A percentile compares a stretch with the other conserved stretches of the same genome.
Evolutionary conservation across 352 stramenopile genomes (phyloP).

Genomic region (Phytophthora pisi): DNA sequence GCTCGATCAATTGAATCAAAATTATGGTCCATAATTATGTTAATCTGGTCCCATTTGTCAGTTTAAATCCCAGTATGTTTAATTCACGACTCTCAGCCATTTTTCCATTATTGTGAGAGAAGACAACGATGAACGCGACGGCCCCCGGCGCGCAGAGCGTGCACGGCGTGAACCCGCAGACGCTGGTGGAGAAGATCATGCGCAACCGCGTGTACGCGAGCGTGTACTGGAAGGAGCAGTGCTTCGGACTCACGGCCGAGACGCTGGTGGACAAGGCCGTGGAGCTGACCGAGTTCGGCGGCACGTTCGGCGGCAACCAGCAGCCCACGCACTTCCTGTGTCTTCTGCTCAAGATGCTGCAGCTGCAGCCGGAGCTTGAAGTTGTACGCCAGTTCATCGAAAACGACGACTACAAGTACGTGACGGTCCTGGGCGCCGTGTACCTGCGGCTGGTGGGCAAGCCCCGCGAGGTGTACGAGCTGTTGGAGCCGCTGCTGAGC

Average conservation of each 20-base stretch:
- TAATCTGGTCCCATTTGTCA: too few relatives aligned
- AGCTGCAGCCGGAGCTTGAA: conserved; percentile 96
- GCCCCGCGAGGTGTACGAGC: conserved; percentile 91
- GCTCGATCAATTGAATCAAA: too few relatives aligned
- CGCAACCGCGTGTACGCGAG: conserved; percentile 96
- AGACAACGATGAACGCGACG: conserved; percentile 84
- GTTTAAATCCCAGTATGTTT: too few relatives aligned
- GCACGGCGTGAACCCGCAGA: conserved; percentile 97
- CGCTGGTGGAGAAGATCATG: conserved; percentile 99
- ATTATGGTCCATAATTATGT: too few relatives aligned
- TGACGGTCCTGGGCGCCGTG: conserved; percentile 95
- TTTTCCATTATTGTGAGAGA: neutral
- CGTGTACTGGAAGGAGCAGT: conserved; percentile 98
- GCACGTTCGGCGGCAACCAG: conserved; percentile 94
- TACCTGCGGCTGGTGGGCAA: conserved; percentile 96
- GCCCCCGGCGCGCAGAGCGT: conserved; percentile 91
- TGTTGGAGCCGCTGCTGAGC: conserved; percentile 95
- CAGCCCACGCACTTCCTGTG: conserved; percentile 98
- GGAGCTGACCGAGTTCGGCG: conserved; percentile 92
- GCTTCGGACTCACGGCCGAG: conserved; percentile 96
- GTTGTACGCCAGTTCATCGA: conserved; percentile 95
- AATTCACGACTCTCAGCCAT: neutral
- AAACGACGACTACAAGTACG: conserved; percentile 99
- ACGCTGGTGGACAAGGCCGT: conserved; percentile 97
- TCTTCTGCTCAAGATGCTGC: conserved; percentile 97